Conservation (phyloP, 2,329 filamentous ascomycete species). For the Aaosphaeria arxii region DNA sequence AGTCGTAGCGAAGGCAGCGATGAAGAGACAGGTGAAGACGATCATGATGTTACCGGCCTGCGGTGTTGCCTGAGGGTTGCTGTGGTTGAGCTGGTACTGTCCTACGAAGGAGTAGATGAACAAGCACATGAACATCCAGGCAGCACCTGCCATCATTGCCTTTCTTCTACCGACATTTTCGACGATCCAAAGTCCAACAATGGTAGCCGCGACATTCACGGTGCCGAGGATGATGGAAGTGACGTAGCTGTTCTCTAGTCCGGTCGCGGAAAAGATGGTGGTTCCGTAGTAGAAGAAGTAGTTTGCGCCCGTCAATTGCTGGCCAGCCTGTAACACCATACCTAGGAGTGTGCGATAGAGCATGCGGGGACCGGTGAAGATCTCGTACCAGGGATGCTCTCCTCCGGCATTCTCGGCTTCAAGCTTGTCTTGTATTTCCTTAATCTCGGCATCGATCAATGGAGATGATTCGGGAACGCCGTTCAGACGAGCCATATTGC, state of each 20-base stretch:
- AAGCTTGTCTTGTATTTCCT: slow-evolving; percentile 56
- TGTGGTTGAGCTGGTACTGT: slow-evolving; percentile 39
- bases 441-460: slow-evolving; percentile 44
- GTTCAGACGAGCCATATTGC: slow-evolving; percentile 54
- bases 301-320: slow-evolving; percentile 68
- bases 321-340: slow-evolving; percentile 61
- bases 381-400: slow-evolving; percentile 51
- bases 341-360: slow-evolving; percentile 62
- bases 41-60: slow-evolving; percentile 60
- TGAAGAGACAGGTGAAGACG: slow-evolving; percentile 67
- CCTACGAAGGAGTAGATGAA: slow-evolving; percentile 51
- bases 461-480: slow-evolving; percentile 44
- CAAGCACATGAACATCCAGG: slow-evolving; percentile 57
- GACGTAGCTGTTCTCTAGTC: slow-evolving; percentile 43
- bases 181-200: slow-evolving; percentile 46
- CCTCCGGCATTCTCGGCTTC: slow-evolving; percentile 48
- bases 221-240: slow-evolving; percentile 49
- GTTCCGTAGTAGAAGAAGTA: slow-evolving; percentile 61
- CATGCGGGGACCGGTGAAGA: slow-evolving; percentile 66
- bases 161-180: slow-evolving; percentile 47
- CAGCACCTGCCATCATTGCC: slow-evolving; percentile 45
- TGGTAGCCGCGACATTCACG: slow-evolving; percentile 49
- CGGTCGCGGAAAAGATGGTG: slow-evolving; percentile 43
- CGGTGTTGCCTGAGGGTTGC: slow-evolving; percentile 31
- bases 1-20: slow-evolving; percentile 64